A percentile compares a stretch with the other conserved stretches of the same genome.
These are phyloP conservation scores for Neospora caninum DNA, from an alignment of 169 alveolate species.

Conservation along the genomic window DNA sequence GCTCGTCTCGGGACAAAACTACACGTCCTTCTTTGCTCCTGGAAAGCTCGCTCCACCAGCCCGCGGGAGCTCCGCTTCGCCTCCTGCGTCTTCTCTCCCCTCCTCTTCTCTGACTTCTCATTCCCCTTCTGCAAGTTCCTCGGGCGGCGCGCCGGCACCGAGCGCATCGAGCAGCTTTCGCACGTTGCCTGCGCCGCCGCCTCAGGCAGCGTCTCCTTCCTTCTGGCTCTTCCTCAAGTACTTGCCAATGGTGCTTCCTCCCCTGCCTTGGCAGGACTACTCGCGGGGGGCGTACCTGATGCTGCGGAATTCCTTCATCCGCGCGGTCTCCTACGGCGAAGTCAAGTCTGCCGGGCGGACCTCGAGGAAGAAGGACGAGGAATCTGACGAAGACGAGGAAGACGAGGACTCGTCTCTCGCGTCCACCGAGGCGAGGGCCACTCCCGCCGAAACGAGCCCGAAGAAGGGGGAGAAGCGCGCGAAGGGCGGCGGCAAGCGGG, in stretches of 20 bases:
- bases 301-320: slow-evolving; percentile 63
- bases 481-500: background rate
- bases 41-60: background rate
- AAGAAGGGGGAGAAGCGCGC: background rate
- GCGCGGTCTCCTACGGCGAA: slow-evolving; percentile 43
- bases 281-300: slow-evolving; percentile 58
- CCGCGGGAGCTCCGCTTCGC: background rate
- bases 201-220: slow-evolving; percentile 39
- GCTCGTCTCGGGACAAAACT: slow-evolving; percentile 11
- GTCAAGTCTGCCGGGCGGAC: background rate
- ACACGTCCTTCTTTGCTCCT: background rate
- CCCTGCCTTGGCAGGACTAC: slow-evolving; percentile 56
- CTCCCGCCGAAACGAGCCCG: background rate
- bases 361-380: background rate
- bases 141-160: background rate
- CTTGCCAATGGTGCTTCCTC: slow-evolving; percentile 60
- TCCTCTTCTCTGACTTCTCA: slow-evolving; percentile 7
- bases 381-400: background rate
- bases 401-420: background rate
- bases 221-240: slow-evolving; percentile 61
- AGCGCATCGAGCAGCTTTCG: background rate
- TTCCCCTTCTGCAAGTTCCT: background rate
- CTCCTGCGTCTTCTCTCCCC: slow-evolving; percentile 8
- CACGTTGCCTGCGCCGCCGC: slow-evolving; percentile 30
- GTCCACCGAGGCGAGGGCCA: background rate